Evolutionary conservation across 257 asterid genomes (phyloP), one percentile per base, ranked within the genome.

Genomic region (Prunella vulgaris): DNA sequence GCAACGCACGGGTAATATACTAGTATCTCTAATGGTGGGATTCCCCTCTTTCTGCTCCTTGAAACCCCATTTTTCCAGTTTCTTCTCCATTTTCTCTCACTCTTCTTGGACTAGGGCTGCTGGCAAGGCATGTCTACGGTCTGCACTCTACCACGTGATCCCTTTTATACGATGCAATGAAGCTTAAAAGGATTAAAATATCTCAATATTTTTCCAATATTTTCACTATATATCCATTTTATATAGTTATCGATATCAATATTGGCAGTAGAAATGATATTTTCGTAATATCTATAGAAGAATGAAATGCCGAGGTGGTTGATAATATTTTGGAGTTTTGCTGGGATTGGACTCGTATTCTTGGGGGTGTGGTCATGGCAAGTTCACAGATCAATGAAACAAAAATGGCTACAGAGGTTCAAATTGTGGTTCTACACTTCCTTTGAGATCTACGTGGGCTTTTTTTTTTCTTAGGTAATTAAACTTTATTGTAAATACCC

Each of bases 311-410:
- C 97, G 5, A 80, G 76, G 51, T 84, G 98, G 98, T 72, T 93
- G 80, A 84, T 86, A 32, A 48, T 85, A 22, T 83, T 88, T 69
- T 93, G 98, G 98, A 73, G 84, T n/a, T 75, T 70, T 15, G 75
- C 74, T 2, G 89, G 90, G 21, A 60, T 74, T 30, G 95, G 87
- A 60, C 79, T 90, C 67, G 51, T 77, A 44, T 86, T 86, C 80
- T 84, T 93, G 85, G 80, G 78, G 25, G 75, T 67, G 15, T 93
- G 98, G 98, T 85, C 97, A 57, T 88, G 90, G 87, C 86, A 86
- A 57, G 71, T 85, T 28, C 96, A 83, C 80, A 69, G 81, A 81
- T 80, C 83, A 18, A 81, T 86, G 80, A 83, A 75, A 87, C 85
- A 80, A 74, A 90, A 93, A 76, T 71, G 58, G 69, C 83, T 77